phyloP scores from a whole-genome alignment of 2,329 filamentous ascomycete species.

The Cladosporium sp. region DNA sequence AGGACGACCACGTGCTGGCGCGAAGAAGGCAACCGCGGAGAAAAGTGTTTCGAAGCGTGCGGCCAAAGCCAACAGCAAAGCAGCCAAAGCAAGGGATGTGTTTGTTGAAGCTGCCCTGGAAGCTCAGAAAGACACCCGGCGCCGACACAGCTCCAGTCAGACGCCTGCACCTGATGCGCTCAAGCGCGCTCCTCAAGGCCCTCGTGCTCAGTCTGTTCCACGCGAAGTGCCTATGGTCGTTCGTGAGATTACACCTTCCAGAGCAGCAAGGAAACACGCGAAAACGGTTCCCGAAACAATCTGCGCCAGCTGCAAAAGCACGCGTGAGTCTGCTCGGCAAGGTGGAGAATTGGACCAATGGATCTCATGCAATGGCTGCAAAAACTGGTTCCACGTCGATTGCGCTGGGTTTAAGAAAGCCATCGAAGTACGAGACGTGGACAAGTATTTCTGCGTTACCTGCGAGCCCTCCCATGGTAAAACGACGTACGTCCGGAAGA shows the following conservation, averaged over 20 bases:
- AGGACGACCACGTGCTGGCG: constrained; percentile 48
- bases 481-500: constrained; percentile 69
- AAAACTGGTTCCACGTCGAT: constrained; percentile 68
- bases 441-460: constrained; percentile 65
- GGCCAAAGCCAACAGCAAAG: constrained; percentile 35
- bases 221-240: constrained; percentile 33
- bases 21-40: constrained; percentile 37
- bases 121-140: constrained; percentile 17
- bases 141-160: constrained; percentile 34
- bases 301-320: constrained; percentile 60
- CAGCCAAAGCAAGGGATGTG: constrained; percentile 12
- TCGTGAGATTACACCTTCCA: constrained; percentile 30
- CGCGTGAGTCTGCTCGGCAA: constrained; percentile 53
- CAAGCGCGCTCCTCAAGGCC: not conserved
- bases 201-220: constrained; percentile 34
- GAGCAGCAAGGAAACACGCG: constrained; percentile 28
- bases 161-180: not conserved
- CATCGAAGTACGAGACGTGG: constrained; percentile 64
- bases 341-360: constrained; percentile 58
- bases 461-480: constrained; percentile 63
- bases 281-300: constrained; percentile 44
- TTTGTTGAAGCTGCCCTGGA: constrained; percentile 18
- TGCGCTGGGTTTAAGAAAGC: constrained; percentile 68
- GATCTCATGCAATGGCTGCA: constrained; percentile 70
- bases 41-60: constrained; percentile 28